phyloP scores from a whole-genome alignment of 2,329 filamentous ascomycete species.

The Madurella fahalii region DNA sequence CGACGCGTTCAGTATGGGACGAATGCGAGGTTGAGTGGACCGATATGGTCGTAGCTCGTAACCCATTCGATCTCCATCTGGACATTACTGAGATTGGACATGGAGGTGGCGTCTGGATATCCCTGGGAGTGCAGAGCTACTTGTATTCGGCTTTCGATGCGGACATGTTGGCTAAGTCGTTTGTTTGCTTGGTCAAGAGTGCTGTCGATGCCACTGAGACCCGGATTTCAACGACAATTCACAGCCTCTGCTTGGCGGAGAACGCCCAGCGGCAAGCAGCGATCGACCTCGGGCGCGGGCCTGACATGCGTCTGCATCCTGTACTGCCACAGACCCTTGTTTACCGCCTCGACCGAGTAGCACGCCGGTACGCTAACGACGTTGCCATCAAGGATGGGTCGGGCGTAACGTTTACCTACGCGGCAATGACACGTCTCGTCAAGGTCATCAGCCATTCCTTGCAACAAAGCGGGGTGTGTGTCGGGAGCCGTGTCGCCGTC shows the following conservation, averaged over 20 bases:
- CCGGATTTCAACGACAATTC: not conserved
- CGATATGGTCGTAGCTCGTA: not conserved
- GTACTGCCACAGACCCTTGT: not conserved
- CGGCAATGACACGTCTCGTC: too few species aligned
- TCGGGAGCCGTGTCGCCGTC: too few species aligned
- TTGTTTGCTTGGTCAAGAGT: not conserved
- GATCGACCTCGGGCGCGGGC: not conserved
- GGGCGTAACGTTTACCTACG: too few species aligned
- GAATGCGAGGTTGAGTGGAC: not conserved
- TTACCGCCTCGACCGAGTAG: not conserved
- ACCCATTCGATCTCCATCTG: conserved; percentile 1
- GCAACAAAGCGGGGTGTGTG: too few species aligned
- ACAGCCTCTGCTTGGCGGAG: not conserved
- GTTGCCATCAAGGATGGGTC: too few species aligned
- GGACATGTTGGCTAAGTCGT: conserved; percentile 1
- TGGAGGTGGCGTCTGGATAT: not conserved
- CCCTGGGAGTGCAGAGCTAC: conserved; percentile 3
- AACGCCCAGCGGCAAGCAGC: not conserved
- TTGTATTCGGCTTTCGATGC: conserved; percentile 1
- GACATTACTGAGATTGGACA: conserved; percentile 7
- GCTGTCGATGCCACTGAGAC: not conserved
- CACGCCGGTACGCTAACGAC: not conserved
- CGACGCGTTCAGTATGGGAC: not conserved
- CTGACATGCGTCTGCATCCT: not conserved
- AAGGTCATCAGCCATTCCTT: too few species aligned